phyloP scores from a whole-genome alignment of 2,329 filamentous ascomycete genomes.

The Neonectria sp. region DNA sequence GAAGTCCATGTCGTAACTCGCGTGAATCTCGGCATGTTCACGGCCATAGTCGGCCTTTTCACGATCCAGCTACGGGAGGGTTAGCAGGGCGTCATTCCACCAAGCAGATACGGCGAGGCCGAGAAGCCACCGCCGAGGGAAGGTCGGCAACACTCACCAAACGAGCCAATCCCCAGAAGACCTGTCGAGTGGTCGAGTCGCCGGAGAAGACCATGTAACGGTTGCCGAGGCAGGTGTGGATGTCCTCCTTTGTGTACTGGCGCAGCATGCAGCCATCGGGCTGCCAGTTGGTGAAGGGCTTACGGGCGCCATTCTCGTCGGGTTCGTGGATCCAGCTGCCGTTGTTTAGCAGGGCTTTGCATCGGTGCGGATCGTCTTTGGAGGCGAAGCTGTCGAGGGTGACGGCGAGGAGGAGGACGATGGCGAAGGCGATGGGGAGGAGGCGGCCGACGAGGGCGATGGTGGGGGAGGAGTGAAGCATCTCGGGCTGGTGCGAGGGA shows the following conservation, averaged over 20 bases:
- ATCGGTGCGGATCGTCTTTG: constrained; percentile 66
- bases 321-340: constrained; percentile 65
- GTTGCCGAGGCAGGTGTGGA: constrained; percentile 66
- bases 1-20: constrained; percentile 54
- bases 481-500: constrained; percentile 22
- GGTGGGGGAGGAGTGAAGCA: constrained; percentile 29
- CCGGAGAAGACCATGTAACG: constrained; percentile 72
- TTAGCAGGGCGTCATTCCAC: constrained; percentile 8
- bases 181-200: constrained; percentile 71
- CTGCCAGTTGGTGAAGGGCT: constrained; percentile 68
- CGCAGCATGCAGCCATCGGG: constrained; percentile 72
- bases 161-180: constrained; percentile 69
- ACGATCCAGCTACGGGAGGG: constrained; percentile 40
- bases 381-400: constrained; percentile 31
- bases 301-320: constrained; percentile 45
- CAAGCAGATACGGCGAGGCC: too few relatives aligned
- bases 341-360: constrained; percentile 63
- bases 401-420: constrained; percentile 35
- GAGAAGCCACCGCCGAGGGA: background rate
- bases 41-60: constrained; percentile 33
- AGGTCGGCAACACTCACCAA: constrained; percentile 40
- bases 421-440: constrained; percentile 40
- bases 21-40: constrained; percentile 29
- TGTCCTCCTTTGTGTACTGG: constrained; percentile 66
- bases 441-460: constrained; percentile 31